Percentiles rank a stretch among this genome's conserved stretches.
These are phyloP conservation scores for Colletotrichum higginsianum DNA, from an alignment of 2,329 filamentous ascomycete genomes.

Conservation along the genomic window DNA sequence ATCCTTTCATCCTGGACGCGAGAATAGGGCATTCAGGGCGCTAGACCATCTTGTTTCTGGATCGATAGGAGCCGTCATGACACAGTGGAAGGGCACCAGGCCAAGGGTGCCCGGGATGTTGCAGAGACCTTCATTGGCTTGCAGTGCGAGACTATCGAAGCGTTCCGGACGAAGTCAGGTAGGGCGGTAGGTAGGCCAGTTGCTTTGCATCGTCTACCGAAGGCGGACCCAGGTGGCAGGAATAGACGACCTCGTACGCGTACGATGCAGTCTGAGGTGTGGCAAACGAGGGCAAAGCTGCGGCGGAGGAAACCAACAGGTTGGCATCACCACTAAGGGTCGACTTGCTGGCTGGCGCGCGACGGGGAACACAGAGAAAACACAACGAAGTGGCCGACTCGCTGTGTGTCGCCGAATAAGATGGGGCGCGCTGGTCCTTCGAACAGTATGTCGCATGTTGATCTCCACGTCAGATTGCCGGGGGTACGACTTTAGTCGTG, in stretches of 20 bases:
- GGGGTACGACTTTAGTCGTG: constrained; percentile 21
- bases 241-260: constrained; percentile 25
- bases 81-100: constrained; percentile 1
- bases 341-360: constrained; percentile 8
- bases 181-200: constrained; percentile 15
- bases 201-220: constrained; percentile 7
- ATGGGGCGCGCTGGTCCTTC: background rate
- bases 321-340: constrained; percentile 5
- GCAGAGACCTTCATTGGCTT: constrained; percentile 14
- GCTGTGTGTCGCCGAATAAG: background rate
- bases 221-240: constrained; percentile 20
- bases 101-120: constrained; percentile 8
- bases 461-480: constrained; percentile 24
- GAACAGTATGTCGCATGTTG: constrained; percentile 1
- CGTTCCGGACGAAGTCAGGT: constrained; percentile 12
- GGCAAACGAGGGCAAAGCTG: constrained; percentile 29
- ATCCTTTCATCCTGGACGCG: constrained; percentile 4
- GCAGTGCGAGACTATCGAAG: constrained; percentile 2
- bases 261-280: constrained; percentile 14
- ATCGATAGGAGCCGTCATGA: constrained; percentile 31
- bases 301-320: constrained; percentile 10
- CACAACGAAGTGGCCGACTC: constrained; percentile 20
- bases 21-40: constrained; percentile 12
- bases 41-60: constrained; percentile 11
- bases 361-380: constrained; percentile 22